phyloP scores from a whole-genome alignment of 2,329 filamentous ascomycete species.

The Clonostachys chloroleuca region DNA sequence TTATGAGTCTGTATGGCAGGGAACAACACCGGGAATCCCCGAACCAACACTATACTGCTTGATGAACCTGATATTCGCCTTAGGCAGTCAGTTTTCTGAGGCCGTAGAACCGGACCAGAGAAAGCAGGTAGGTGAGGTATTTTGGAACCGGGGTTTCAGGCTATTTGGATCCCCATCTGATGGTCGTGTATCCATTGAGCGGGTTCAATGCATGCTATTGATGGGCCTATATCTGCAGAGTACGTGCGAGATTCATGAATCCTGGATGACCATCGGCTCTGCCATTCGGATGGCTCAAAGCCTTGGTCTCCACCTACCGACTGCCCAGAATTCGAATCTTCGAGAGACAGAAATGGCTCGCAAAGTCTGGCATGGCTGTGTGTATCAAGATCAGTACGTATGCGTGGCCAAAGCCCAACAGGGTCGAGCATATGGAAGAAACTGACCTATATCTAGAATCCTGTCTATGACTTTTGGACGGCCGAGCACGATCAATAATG shows the following conservation, averaged over 20 bases:
- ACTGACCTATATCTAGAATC: background rate
- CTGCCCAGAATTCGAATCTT: background rate
- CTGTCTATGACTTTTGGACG: conserved; percentile 6
- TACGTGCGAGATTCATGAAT: conserved; percentile 38
- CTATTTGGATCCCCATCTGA: background rate
- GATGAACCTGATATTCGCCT: conserved; percentile 4
- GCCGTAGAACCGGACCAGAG: background rate
- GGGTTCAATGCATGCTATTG: conserved; percentile 39
- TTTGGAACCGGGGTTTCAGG: conserved; percentile 1
- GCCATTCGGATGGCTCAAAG: conserved; percentile 42
- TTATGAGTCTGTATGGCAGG: conserved; percentile 1
- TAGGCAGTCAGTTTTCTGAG: conserved; percentile 4
- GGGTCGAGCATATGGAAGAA: background rate
- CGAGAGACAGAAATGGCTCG: conserved; percentile 2
- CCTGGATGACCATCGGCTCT: conserved; percentile 41
- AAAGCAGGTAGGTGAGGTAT: background rate
- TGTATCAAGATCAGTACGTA: conserved; percentile 5
- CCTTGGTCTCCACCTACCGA: conserved; percentile 32
- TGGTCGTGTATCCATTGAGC: conserved; percentile 21
- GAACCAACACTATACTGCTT: conserved; percentile 1
- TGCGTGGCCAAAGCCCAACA: background rate
- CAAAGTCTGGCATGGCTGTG: conserved; percentile 6
- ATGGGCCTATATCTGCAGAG: conserved; percentile 44
- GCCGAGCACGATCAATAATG: conserved; percentile 5
- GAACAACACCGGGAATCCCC: background rate